A percentile compares a stretch with the other conserved stretches of the same genome.
These are phyloP conservation scores for Cylindrotheca closterium DNA, from an alignment of 108 stramenopile genomes.

Conservation along the genomic window DNA sequence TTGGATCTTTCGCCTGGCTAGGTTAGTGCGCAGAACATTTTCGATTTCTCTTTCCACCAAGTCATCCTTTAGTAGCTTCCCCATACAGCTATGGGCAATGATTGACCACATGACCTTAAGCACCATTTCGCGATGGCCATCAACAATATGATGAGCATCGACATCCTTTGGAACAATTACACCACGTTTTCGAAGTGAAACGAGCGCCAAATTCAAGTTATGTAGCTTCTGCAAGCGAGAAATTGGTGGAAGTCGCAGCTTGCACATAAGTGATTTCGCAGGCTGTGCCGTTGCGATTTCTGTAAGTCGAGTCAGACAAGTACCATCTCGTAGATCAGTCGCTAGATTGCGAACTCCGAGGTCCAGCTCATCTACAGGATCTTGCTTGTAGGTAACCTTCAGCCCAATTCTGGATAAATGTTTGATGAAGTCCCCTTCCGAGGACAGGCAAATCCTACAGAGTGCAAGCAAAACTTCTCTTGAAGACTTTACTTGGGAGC, in stretches of 20 bases:
- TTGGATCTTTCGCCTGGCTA: slow-evolving; percentile 18
- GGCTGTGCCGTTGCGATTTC: slow-evolving; percentile 60
- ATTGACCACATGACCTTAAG: slow-evolving; percentile 78
- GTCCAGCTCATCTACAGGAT: slow-evolving; percentile 89
- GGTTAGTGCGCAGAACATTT: slow-evolving; percentile 35
- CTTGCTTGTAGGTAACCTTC: slow-evolving; percentile 75
- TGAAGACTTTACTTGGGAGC: slow-evolving; percentile 84
- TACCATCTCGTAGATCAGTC: slow-evolving; percentile 93
- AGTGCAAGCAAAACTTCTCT: slow-evolving; percentile 73
- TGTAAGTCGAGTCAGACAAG: slow-evolving; percentile 77
- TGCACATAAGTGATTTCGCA: slow-evolving; percentile 40
- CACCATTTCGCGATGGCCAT: slow-evolving; percentile 83
- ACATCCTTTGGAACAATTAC: slow-evolving; percentile 60
- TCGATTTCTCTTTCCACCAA: slow-evolving; percentile 57
- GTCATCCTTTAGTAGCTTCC: slow-evolving; percentile 31
- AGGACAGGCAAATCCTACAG: slow-evolving; percentile 74
- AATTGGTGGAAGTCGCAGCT: slow-evolving; percentile 84
- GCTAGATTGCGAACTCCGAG: slow-evolving; percentile 81
- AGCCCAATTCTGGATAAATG: slow-evolving; percentile 82
- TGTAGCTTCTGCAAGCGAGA: slow-evolving; percentile 91
- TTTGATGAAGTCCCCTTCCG: slow-evolving; percentile 86
- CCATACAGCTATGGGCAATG: slow-evolving; percentile 54
- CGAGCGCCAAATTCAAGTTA: slow-evolving; percentile 81
- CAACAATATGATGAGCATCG: slow-evolving; percentile 77
- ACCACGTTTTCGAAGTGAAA: slow-evolving; percentile 37